Base-by-base conservation (phyloP, 345 rosid species). In the Populus pruinosa region DNA sequence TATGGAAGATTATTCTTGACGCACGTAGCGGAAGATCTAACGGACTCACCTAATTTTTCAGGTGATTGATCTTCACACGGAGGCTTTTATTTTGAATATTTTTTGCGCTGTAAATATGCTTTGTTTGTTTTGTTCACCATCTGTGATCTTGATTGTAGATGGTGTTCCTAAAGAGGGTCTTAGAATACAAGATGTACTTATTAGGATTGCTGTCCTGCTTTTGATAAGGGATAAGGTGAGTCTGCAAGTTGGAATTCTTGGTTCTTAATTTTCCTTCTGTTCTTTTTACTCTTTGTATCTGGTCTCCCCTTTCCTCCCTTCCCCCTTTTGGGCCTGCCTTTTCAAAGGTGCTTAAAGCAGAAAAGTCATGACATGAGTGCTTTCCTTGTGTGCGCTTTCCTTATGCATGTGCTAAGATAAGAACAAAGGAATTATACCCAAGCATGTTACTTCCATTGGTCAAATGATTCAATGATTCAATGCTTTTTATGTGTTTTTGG, bases 81-180 rank as follows among this genome's bases (percentile, higher is more conserved):
- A 31, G 41, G 18, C 11, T n/a, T 23, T 71, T 63, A 12, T 74
- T 44, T 39, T 69, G 55, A 43, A 79, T 81, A 25, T 69, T 63
- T 72, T 66, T 69, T 74, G 62, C 5, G 9, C 33, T 33, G 16
- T 59, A 36, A 35, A 53, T n/a, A 20, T 64, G 39, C 17, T 56
- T 38, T 61, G 16, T 47, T 67, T 49, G 39, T 8, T 75, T 66
- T 53, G 67, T 64, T 73, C 31, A 56, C 36, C 10, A 43, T 77
- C 39, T 5, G 73, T 72, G 41, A 20, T 77, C 68, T 87, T 86
- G 77, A 80, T 69, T 88, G 79, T 83, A 96, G 99, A 92, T 86
- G 98, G 98, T 76, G 98, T 96, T 73, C 99, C 99, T 7, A 94
- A 96, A 85, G 99, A 96, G 86, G 99, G 99, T 77, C 98, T 96